Percentiles rank a stretch among this genome's conserved stretches.
Evolutionary conservation across 305 asterid genomes (phyloP).

Genomic region (Withania somnifera): DNA sequence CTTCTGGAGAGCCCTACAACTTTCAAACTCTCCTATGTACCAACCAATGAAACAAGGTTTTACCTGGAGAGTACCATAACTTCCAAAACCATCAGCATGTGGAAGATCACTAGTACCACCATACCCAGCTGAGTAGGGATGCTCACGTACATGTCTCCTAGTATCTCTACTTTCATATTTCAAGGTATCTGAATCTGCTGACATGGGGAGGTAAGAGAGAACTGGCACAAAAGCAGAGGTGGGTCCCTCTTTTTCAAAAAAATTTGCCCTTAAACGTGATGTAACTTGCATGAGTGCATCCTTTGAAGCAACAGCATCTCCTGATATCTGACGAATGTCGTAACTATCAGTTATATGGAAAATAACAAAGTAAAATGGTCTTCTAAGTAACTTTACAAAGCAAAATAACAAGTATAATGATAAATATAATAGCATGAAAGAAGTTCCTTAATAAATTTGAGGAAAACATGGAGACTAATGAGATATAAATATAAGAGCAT

Average conservation of each 20-base stretch:
- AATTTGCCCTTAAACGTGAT: constrained; percentile 77
- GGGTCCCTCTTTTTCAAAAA: constrained; percentile 73
- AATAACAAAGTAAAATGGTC: not conserved
- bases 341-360: not conserved
- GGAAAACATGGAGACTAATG: not conserved
- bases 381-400: not conserved
- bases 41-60: constrained; percentile 1
- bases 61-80: constrained; percentile 53
- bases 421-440: not conserved
- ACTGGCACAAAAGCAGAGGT: constrained; percentile 54
- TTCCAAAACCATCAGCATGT: constrained; percentile 46
- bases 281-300: constrained; percentile 77
- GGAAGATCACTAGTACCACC: constrained; percentile 48
- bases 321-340: constrained; percentile 42
- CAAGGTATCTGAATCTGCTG: constrained; percentile 38
- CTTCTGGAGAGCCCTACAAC: not conserved
- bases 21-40: not conserved
- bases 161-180: constrained; percentile 56
- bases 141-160: constrained; percentile 53
- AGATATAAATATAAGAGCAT: not conserved
- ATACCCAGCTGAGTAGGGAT: constrained; percentile 53
- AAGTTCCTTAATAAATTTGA: not conserved
- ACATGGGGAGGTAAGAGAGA: constrained; percentile 61
- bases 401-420: not conserved
- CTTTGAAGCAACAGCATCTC: constrained; percentile 59